Percentiles rank a stretch among this genome's conserved stretches.
Conservation (phyloP, 768 basidiomycete genomes). For the Hirschioporus abietinus region DNA sequence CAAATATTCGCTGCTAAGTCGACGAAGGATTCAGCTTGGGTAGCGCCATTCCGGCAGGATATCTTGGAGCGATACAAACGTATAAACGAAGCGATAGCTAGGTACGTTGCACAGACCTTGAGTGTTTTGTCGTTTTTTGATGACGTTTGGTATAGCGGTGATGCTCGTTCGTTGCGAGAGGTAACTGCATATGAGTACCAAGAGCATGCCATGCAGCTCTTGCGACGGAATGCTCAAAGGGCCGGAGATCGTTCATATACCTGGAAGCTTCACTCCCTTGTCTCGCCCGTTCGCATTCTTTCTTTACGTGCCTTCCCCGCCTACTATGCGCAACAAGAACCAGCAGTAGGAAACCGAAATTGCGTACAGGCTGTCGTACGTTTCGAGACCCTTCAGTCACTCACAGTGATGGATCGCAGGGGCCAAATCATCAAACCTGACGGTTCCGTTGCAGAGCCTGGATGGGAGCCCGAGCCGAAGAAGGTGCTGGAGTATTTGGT, state of each 20-base stretch:
- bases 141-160: neutral
- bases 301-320: neutral
- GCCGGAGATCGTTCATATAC: neutral
- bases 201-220: neutral
- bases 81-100: conserved; percentile 3
- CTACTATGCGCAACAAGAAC: neutral
- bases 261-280: neutral
- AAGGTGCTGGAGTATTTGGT: neutral
- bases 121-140: neutral
- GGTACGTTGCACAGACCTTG: neutral
- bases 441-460: neutral
- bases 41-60: neutral
- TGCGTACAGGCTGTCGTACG: conserved; percentile 1
- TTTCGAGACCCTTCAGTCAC: neutral
- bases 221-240: neutral
- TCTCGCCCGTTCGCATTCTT: neutral
- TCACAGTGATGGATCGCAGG: neutral
- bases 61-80: neutral
- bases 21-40: conserved; percentile 1
- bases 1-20: neutral
- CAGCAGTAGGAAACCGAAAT: neutral
- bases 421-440: neutral
- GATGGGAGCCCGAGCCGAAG: neutral
- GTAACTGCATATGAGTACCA: neutral
- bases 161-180: neutral